A percentile compares a stretch with the other conserved stretches of the same genome.
phyloP scores from a whole-genome alignment of 305 asterid genomes.

The Stenogyne calaminthoides region DNA sequence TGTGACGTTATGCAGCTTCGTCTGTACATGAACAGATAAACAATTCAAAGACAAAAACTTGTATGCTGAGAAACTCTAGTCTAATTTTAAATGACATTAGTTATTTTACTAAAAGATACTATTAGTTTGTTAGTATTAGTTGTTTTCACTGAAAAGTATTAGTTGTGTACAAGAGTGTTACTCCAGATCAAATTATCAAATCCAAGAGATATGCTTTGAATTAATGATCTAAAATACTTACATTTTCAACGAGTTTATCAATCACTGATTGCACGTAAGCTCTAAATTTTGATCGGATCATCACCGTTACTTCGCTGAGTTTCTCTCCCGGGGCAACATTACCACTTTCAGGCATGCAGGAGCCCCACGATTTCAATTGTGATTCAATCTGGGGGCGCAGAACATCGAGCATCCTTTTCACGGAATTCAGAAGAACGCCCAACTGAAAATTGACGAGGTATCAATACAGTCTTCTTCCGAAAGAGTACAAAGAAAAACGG shows the following conservation, averaged over 20 bases:
- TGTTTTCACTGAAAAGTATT: too few relatives aligned
- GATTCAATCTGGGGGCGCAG: slow-evolving; percentile 73
- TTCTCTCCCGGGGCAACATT: slow-evolving; percentile 69
- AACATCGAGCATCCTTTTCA: slow-evolving; percentile 87
- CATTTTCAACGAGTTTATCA: slow-evolving; percentile 88
- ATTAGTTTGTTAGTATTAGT: too few relatives aligned
- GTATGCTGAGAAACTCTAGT: not conserved
- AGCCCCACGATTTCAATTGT: slow-evolving; percentile 75
- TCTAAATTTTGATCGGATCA: slow-evolving; percentile 88
- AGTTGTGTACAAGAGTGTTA: not conserved
- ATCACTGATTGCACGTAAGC: slow-evolving; percentile 71
- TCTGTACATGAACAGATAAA: slow-evolving; percentile 43
- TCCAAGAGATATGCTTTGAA: not conserved
- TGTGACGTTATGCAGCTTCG: slow-evolving; percentile 74
- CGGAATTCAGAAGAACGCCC: slow-evolving; percentile 78
- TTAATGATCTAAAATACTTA: slow-evolving; percentile 35
- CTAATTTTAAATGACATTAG: not conserved
- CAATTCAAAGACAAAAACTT: not conserved
- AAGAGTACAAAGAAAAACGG: not conserved
- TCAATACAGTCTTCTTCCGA: not conserved
- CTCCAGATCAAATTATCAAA: not conserved
- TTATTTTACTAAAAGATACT: too few relatives aligned
- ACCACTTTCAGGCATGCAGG: slow-evolving; percentile 76
- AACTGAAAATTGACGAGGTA: slow-evolving; percentile 47
- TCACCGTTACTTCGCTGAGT: slow-evolving; percentile 83